phyloP scores from a whole-genome alignment of 2,329 filamentous ascomycete genomes.

The Neofusicoccum sp. region DNA sequence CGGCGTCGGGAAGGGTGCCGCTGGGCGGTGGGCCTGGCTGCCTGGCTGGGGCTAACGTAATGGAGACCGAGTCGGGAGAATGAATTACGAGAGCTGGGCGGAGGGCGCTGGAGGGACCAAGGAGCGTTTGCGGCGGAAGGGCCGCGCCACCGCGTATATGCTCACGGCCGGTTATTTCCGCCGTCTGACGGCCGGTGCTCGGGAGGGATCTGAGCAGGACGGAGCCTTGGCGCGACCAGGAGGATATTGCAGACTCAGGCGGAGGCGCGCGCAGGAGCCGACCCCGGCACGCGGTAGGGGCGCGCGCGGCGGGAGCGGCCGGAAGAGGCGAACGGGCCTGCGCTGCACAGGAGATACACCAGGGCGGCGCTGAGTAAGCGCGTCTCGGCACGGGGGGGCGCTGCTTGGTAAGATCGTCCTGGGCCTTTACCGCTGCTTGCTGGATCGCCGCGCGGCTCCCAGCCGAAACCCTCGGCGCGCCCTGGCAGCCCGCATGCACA shows the following conservation, averaged over 20 bases:
- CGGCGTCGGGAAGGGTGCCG: neutral
- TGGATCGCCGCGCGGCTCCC: conserved; percentile 1
- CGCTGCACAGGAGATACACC: neutral
- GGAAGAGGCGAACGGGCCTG: conserved; percentile 9
- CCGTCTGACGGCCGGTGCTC: conserved; percentile 13
- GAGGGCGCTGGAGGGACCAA: neutral
- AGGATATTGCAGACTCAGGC: neutral
- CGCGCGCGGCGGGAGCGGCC: conserved; percentile 14
- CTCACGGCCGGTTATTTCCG: conserved; percentile 17
- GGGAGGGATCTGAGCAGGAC: neutral
- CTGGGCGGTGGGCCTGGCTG: conserved; percentile 15
- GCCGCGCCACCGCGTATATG: conserved; percentile 5
- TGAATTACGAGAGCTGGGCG: neutral
- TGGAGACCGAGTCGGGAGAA: neutral
- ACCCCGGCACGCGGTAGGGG: neutral
- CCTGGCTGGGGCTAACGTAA: conserved; percentile 8
- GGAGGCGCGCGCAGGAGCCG: neutral
- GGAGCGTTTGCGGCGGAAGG: neutral
- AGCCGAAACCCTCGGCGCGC: conserved; percentile 2
- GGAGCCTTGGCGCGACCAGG: neutral
- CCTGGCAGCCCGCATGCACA: conserved; percentile 1
- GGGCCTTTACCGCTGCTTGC: conserved; percentile 2
- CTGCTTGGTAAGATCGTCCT: conserved; percentile 9
- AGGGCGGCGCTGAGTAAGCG: conserved; percentile 1
- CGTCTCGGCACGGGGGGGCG: neutral